Conservation (phyloP, 176 grass and related monocot genomes). For the Metroxylon sagu region DNA sequence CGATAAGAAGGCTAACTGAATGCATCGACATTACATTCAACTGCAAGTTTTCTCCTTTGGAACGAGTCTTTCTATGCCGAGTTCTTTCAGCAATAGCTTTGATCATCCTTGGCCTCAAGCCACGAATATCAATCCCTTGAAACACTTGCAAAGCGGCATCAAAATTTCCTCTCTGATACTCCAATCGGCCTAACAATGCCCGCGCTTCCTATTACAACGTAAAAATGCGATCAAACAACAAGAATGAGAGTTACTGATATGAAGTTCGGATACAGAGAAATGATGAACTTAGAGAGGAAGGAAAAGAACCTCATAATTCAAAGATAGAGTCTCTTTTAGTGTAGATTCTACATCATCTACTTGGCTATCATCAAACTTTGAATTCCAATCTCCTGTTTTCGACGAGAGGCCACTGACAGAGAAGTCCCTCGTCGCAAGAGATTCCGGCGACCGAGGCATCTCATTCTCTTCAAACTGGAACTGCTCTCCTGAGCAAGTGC, state of each 20-base stretch:
- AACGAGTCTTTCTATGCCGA: constrained; percentile 44
- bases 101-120: constrained; percentile 57
- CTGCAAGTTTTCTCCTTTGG: constrained; percentile 54
- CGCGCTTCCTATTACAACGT: constrained; percentile 62
- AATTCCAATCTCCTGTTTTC: constrained; percentile 43
- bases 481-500: constrained; percentile 80
- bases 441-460: constrained; percentile 66
- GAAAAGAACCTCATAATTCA: constrained; percentile 90
- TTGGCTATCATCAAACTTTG: constrained; percentile 66
- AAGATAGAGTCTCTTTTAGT: constrained; percentile 79
- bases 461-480: constrained; percentile 93
- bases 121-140: constrained; percentile 79
- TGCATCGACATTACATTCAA: constrained; percentile 86
- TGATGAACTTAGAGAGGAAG: constrained; percentile 1
- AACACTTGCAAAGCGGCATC: constrained; percentile 96
- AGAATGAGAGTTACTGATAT: constrained; percentile 22
- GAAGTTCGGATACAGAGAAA: too few species aligned
- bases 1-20: constrained; percentile 87
- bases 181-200: constrained; percentile 85
- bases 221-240: constrained; percentile 3
- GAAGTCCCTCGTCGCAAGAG: constrained; percentile 84
- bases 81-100: constrained; percentile 62
- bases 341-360: constrained; percentile 91
- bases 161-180: constrained; percentile 92
- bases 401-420: constrained; percentile 69